Evolutionary conservation across 176 grass and related monocot species (phyloP), one percentile per base, ranked within the genome.

Genomic region (Rhynchospora tenuis): DNA sequence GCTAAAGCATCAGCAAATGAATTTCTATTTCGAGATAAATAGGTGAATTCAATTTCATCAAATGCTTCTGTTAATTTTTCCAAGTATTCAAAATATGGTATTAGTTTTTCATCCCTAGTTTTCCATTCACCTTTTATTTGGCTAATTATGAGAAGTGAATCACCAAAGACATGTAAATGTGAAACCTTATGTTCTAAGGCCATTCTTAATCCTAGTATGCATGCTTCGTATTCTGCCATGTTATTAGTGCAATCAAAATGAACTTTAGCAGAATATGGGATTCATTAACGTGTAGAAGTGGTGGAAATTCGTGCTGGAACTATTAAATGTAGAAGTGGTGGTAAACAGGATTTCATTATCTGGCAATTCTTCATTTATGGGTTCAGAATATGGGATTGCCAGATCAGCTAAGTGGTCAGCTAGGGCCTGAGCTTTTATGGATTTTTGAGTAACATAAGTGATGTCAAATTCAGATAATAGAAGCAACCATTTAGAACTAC

Each of bases 191-290:
- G 62, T 0, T 65, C 22, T 65, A 65, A 3, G 9, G 62, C 62
- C 62, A 65, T 65, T 9, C 14, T 65, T 29, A 65, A 29, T 9
- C 9, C 62, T 4, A 65, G 4, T 14, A 65, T 31, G 13, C 22
- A 65, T 65, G 62, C 62, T 29, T 65, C 62, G 14, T 65, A 65
- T 65, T 65, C 62, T 65, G 62, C 62, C 62, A 65, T 65, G 9
- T 65, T 65, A 65, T 65, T 65, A 5, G 62, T 65, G 1, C 62
- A 65, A 1, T 65, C 62, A 65, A 65, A 65, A 3, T 65, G 7
- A 5, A 65, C 29, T 15, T 28, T 65, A 14, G 62, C 26, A 14
- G 26, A 65, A n/a, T n/a, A n/a, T n/a, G n/a, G n/a, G n/a, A n/a
- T n/a, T n/a, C n/a, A n/a, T n/a, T n/a, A n/a, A n/a, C n/a, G n/a